Evolutionary conservation across 306 rosid genomes (phyloP).

Genomic region (Acacia melanoxylon): DNA sequence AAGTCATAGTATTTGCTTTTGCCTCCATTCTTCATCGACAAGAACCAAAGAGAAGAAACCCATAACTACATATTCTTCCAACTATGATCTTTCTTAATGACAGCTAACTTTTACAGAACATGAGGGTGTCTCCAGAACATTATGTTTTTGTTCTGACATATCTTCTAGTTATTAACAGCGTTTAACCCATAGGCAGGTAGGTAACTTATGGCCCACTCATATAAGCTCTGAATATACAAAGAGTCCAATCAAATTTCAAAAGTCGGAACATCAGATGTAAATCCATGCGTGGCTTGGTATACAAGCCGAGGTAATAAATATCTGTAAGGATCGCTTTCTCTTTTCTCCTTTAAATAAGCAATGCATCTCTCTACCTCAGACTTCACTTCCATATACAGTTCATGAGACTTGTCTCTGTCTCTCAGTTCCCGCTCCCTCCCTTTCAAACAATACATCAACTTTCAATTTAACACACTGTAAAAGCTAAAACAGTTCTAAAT

Average conservation of each 20-base stretch:
- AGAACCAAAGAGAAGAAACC: neutral
- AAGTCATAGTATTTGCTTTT: neutral
- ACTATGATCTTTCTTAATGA: neutral
- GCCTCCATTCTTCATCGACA: conserved; percentile 10
- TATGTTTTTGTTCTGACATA: conserved; percentile 1
- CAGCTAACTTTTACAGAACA: neutral
- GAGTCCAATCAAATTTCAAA: conserved; percentile 60
- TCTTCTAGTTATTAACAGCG: neutral
- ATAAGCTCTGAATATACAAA: neutral
- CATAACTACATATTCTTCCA: conserved; percentile 16
- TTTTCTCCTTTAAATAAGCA: conserved; percentile 64
- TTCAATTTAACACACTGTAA: neutral
- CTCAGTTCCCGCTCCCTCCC: conserved; percentile 66
- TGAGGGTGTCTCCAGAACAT: conserved; percentile 9
- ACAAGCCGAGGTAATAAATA: conserved; percentile 50
- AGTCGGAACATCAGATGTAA: conserved; percentile 64
- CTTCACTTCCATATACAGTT: conserved; percentile 70
- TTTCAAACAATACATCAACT: conserved; percentile 37
- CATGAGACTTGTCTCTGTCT: conserved; percentile 57
- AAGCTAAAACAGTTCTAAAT: neutral
- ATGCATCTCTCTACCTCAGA: conserved; percentile 72
- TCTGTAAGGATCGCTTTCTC: conserved; percentile 80
- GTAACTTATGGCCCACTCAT: neutral
- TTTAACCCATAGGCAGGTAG: neutral
- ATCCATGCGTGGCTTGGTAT: conserved; percentile 64